Evolutionary conservation across 2,329 filamentous ascomycete genomes (phyloP), one percentile per base, ranked within the genome.

Genomic region (Ophiocordyceps camponoti-saundersi): DNA sequence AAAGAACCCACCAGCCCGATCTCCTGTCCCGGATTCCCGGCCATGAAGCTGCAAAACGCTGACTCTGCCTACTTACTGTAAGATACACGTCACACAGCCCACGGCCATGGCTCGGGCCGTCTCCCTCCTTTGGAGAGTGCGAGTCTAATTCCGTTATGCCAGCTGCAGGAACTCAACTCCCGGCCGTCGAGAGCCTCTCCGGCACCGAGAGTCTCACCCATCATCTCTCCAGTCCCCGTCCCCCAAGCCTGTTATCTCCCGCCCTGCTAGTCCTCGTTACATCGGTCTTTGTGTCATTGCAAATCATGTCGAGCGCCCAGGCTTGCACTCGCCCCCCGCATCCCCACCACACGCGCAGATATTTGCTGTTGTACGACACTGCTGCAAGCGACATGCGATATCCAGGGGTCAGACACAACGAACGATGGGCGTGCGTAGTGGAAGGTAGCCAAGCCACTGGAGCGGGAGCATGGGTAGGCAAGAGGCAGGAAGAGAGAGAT

Each of bases 351-450:
- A 29, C n/a, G 42, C 42, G 42, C 46, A 44, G 41, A 44, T 47
- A 44, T 34, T 44, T 39, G 29, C 40, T 47, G 46, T 34, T n/a
- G 46, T 30, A 30, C 18, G 12, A 40, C 42, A 6, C 41, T 39
- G 42, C 46, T 47, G 46, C 46, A 44, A 22, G 42, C 41, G 42
- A 47, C n/a, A 39, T 40, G 36, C 36, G 16, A 40, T 40, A 21
- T 47, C 42, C 16, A 47, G 20, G 36, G 36, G 36, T n/a, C n/a
- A 10, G 16, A 5, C n/a, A 2, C 8, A 3, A 3, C 36, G n/a
- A 11, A 18, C 36, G 8, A 18, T n/a, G 16, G 2, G 16, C 15
- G 34, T 13, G 16, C 36, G n/a, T 16, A 40, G 36, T 15, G 13
- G 32, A 34, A 2, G 13, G 13, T n/a, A 34, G 32, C 32, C 32